Percentiles rank a stretch among this genome's conserved stretches.
Conservation (phyloP, 148 eudicot genomes). For the Silene conica region DNA sequence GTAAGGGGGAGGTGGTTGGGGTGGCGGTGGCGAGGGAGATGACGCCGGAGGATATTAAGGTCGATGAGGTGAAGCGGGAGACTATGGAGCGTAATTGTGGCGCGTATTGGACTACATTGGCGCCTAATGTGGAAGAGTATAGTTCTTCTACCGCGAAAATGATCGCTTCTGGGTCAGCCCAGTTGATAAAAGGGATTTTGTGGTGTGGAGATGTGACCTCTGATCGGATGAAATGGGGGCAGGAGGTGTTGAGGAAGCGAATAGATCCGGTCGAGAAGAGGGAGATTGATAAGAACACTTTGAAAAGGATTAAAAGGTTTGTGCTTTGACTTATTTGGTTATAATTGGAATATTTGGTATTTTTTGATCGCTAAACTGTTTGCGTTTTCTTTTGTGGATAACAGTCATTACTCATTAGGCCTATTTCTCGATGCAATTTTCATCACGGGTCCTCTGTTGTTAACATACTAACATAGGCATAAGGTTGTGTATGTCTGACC, state of each 20-base stretch:
- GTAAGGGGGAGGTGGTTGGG: constrained; percentile 33
- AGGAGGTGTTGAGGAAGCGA: constrained; percentile 62
- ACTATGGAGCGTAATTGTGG: constrained; percentile 66
- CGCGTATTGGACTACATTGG: constrained; percentile 95
- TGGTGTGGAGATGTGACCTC: constrained; percentile 98
- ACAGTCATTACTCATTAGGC: background rate
- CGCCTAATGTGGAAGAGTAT: constrained; percentile 94
- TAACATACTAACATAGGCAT: background rate
- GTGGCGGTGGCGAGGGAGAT: constrained; percentile 44
- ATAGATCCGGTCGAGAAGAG: constrained; percentile 38
- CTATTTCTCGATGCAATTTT: background rate
- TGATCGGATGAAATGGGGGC: constrained; percentile 85
- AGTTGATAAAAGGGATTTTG: constrained; percentile 79
- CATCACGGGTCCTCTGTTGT: background rate
- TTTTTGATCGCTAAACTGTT: background rate
- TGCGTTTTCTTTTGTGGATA: background rate
- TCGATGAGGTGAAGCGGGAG: constrained; percentile 47
- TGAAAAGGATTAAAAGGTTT: constrained; percentile 75
- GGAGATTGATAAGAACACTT: constrained; percentile 57
- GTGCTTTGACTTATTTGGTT: background rate
- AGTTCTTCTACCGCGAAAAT: constrained; percentile 68
- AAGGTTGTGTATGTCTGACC: background rate
- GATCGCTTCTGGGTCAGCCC: constrained; percentile 79
- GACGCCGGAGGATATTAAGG: constrained; percentile 47
- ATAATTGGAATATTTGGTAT: background rate